A percentile compares a stretch with the other conserved stretches of the same genome.
phyloP scores from a whole-genome alignment of 768 basidiomycete genomes.

The Gloeostereum incarnatum region DNA sequence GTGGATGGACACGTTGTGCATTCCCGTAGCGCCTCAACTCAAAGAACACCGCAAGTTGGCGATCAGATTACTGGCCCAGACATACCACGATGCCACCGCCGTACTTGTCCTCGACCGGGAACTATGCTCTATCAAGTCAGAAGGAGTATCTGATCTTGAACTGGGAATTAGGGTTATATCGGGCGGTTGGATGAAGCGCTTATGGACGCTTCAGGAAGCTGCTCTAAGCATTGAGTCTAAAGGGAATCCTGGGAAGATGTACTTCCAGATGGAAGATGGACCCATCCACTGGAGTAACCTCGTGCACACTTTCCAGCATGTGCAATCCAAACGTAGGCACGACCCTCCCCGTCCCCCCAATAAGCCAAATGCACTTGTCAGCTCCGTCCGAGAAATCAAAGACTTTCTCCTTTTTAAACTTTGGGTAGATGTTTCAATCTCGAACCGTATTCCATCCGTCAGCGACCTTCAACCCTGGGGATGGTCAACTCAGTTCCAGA shows the following conservation, averaged over 20 bases:
- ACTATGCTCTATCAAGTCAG: neutral
- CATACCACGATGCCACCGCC: neutral
- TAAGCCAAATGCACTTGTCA: neutral
- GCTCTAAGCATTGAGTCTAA: neutral
- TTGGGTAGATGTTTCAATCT: neutral
- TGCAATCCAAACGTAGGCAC: too few species aligned
- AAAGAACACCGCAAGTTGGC: slow-evolving; percentile 1
- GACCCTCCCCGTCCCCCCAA: neutral
- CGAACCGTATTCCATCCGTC: neutral
- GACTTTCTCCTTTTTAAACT: neutral
- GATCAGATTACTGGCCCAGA: neutral
- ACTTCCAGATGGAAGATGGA: slow-evolving; percentile 1
- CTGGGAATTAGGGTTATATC: neutral
- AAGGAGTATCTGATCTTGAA: neutral
- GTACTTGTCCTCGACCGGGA: slow-evolving; percentile 1
- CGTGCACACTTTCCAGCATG: too few species aligned
- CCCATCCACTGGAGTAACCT: too few species aligned
- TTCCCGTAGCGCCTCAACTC: neutral
- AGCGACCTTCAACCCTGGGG: neutral
- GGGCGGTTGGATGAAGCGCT: slow-evolving; percentile 1
- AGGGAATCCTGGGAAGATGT: neutral
- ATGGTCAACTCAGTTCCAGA: neutral
- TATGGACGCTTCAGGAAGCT: slow-evolving; percentile 2
- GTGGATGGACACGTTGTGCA: slow-evolving; percentile 2
- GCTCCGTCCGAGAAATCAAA: neutral